Conservation (phyloP, 2,329 filamentous ascomycete species). For the Cladosporium sp. region DNA sequence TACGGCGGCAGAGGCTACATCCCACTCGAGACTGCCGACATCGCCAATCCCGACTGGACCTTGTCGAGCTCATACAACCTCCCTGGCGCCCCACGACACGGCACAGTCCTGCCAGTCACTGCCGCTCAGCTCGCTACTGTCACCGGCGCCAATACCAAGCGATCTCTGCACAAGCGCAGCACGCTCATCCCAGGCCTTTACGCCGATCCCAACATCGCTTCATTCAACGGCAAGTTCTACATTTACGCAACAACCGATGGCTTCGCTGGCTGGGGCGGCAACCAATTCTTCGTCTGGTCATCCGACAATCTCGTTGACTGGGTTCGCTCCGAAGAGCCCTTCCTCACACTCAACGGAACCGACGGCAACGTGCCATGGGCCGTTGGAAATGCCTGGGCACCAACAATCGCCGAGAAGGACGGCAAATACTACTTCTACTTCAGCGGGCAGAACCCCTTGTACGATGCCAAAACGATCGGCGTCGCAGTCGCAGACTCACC, state of each 20-base stretch:
- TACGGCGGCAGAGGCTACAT: constrained; percentile 48
- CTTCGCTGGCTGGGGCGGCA: constrained; percentile 39
- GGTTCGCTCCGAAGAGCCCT: constrained; percentile 36
- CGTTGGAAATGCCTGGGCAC: constrained; percentile 34
- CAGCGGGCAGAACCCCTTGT: constrained; percentile 24
- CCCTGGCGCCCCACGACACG: constrained; percentile 47
- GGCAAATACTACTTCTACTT: constrained; percentile 29
- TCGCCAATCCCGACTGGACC: constrained; percentile 45
- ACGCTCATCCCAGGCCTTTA: constrained; percentile 18
- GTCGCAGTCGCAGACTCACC: constrained; percentile 23
- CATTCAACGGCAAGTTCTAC: constrained; percentile 42
- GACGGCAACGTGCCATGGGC: constrained; percentile 36
- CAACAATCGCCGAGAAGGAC: constrained; percentile 21
- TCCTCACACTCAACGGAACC: constrained; percentile 42
- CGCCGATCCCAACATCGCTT: constrained; percentile 44
- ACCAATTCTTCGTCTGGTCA: constrained; percentile 46
- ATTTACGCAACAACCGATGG: constrained; percentile 46
- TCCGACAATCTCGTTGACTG: constrained; percentile 40
- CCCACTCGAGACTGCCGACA: constrained; percentile 46
- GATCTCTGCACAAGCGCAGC: constrained; percentile 10
- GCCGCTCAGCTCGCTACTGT: constrained; percentile 35
- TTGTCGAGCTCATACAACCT: constrained; percentile 42
- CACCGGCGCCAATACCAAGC: constrained; percentile 8
- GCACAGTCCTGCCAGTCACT: constrained; percentile 49
- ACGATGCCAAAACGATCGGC: constrained; percentile 25